Conservation (phyloP, 106 monocot species). For the Dendrobium chrysotoxum region DNA sequence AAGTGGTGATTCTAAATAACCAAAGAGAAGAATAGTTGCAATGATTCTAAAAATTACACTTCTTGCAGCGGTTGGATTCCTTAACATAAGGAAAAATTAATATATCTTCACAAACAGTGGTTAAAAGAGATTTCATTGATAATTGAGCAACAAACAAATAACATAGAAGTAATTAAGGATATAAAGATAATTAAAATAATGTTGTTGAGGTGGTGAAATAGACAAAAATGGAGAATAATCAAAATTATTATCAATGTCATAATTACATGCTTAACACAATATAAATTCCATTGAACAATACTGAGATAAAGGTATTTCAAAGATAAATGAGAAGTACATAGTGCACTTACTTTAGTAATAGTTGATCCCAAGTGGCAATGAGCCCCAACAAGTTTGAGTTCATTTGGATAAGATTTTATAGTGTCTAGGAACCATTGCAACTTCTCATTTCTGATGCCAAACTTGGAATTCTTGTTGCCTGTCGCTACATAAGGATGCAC, state of each 20-base stretch:
- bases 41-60: not conserved
- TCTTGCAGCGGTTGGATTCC: not conserved
- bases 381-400: slow-evolving; percentile 84
- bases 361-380: slow-evolving; percentile 98
- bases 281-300: not conserved
- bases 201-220: not conserved
- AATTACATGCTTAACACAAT: not conserved
- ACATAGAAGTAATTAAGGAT: not conserved
- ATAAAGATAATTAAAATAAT: not conserved
- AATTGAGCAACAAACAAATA: not conserved
- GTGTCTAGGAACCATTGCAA: slow-evolving; percentile 90
- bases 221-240: not conserved
- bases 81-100: not conserved
- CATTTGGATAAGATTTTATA: slow-evolving; percentile 68
- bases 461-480: slow-evolving; percentile 96
- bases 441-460: slow-evolving; percentile 96
- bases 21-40: not conserved
- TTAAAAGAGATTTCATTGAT: not conserved
- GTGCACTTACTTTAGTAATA: slow-evolving; percentile 67
- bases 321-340: not conserved
- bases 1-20: not conserved
- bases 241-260: not conserved
- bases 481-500: slow-evolving; percentile 99
- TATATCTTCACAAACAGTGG: not conserved
- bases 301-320: not conserved